A percentile compares a stretch with the other conserved stretches of the same genome.
Conservation (phyloP, 2,329 filamentous ascomycete species). For the Mycosphaerella arachidis region DNA sequence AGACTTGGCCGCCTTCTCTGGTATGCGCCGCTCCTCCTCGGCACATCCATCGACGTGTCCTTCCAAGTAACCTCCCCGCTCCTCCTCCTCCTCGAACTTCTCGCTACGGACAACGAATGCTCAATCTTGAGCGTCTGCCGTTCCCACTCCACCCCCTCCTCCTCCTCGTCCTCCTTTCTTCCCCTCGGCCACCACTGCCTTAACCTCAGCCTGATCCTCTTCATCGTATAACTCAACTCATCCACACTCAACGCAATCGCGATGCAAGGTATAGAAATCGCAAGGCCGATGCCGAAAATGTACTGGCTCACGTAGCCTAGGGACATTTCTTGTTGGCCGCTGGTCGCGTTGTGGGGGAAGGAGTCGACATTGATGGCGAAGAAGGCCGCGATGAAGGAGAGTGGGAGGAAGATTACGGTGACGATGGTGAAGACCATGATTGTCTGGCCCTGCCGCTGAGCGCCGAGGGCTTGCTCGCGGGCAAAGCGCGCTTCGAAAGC, state of each 20-base stretch:
- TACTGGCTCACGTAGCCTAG: constrained; percentile 50
- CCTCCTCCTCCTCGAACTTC: constrained; percentile 17
- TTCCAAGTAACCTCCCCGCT: constrained; percentile 17
- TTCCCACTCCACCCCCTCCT: neutral
- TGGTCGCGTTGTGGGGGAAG: constrained; percentile 36
- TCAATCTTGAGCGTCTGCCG: constrained; percentile 10
- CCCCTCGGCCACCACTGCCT: constrained; percentile 1
- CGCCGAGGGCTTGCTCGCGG: constrained; percentile 57
- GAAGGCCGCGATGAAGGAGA: constrained; percentile 53
- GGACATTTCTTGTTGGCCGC: constrained; percentile 24
- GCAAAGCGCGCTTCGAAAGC: constrained; percentile 61
- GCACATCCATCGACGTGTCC: constrained; percentile 6
- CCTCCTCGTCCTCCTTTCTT: neutral
- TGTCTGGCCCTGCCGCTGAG: constrained; percentile 54
- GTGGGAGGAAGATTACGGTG: constrained; percentile 54
- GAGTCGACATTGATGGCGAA: constrained; percentile 53
- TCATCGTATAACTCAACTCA: constrained; percentile 12
- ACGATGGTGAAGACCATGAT: constrained; percentile 59
- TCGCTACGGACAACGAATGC: constrained; percentile 13
- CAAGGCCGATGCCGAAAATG: constrained; percentile 53
- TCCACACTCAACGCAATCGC: constrained; percentile 19
- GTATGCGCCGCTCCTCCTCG: constrained; percentile 5
- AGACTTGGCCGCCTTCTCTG: neutral
- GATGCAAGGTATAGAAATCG: constrained; percentile 44
- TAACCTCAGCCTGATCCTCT: neutral